Evolutionary conservation across 2,329 filamentous ascomycete genomes (phyloP), one percentile per base, ranked within the genome.

Genomic region (Clonostachys sp.): DNA sequence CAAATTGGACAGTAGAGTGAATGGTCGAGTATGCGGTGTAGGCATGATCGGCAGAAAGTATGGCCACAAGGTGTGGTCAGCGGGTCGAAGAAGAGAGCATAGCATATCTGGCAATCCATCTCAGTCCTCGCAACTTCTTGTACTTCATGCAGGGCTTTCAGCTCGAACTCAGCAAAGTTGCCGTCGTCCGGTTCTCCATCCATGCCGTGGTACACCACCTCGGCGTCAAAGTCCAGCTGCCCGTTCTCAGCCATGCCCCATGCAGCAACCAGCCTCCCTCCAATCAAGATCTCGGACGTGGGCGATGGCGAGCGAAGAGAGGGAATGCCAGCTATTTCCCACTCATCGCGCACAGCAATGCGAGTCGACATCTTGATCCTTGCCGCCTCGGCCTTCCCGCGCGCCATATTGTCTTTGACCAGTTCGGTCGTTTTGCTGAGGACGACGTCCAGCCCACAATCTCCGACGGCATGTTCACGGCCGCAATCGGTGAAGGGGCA

Each of bases 21-120:
- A 60, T 94, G 86, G 57, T 92, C 87, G 50, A 95, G 73, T 7
- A 88, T 82, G 42, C 87, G 81, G 48, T 84, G 80, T 18, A 96
- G 73, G 61, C 91, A 96, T 50, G 80, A 78, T 17, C 87, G 83
- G 63, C 91, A 96, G 58, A 94, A 92, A 0, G 90, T 96, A 63
- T 96, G 91, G 2, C 91, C 91, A 57, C 91, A 96, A 2, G 81
- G 76, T 0, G 89, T 95, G 1, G 91, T 96, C 45, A 91, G 72
- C 0, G 91, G 90, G 51, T 95, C 87, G 50, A 90, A 71, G 62
- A 92, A 87, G 18, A 95, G 66, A 39, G 83, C 80, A 63, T 92
- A 95, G 66, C 91, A 96, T 49, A 96, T 83, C 57, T 94, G 89
- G 55, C 91, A 96, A 58, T 96, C 90, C 59, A 95, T 72, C 61